Percentiles rank a stretch among this genome's conserved stretches.
Conservation (phyloP, 179 eudicot species). For the Patellifolia procumbens region DNA sequence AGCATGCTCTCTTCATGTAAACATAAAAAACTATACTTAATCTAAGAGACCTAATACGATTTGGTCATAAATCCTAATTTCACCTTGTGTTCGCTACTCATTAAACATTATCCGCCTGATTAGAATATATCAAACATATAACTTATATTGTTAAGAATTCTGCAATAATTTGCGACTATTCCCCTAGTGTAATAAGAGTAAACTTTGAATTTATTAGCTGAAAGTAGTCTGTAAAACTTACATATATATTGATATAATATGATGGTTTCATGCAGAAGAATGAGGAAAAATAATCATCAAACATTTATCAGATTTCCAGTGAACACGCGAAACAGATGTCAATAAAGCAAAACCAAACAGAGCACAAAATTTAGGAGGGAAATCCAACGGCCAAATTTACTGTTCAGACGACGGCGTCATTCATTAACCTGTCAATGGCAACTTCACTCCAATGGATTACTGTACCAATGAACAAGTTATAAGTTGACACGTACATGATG, state of each 20-base stretch:
- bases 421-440: slow-evolving; percentile 19
- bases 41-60: too few relatives aligned
- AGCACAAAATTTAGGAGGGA: neutral
- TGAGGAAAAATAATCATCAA: neutral
- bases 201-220: neutral
- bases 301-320: neutral
- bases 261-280: neutral
- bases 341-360: slow-evolving; percentile 22
- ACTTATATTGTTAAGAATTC: too few relatives aligned
- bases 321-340: neutral
- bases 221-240: neutral
- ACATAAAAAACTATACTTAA: too few relatives aligned
- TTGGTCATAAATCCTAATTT: too few relatives aligned
- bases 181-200: too few relatives aligned
- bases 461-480: slow-evolving; percentile 10
- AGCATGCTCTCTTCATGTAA: too few relatives aligned
- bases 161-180: too few relatives aligned
- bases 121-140: too few relatives aligned
- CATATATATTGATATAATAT: too few relatives aligned
- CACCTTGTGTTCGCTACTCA: too few relatives aligned
- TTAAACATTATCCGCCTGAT: too few relatives aligned
- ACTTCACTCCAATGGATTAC: slow-evolving; percentile 6
- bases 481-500: slow-evolving; percentile 25
- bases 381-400: slow-evolving; percentile 25
- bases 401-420: slow-evolving; percentile 26